Evolutionary conservation across 805 yeast genomes (phyloP), one percentile per base, ranked within the genome.

Genomic region (Saccharomycopsis javanensis): DNA sequence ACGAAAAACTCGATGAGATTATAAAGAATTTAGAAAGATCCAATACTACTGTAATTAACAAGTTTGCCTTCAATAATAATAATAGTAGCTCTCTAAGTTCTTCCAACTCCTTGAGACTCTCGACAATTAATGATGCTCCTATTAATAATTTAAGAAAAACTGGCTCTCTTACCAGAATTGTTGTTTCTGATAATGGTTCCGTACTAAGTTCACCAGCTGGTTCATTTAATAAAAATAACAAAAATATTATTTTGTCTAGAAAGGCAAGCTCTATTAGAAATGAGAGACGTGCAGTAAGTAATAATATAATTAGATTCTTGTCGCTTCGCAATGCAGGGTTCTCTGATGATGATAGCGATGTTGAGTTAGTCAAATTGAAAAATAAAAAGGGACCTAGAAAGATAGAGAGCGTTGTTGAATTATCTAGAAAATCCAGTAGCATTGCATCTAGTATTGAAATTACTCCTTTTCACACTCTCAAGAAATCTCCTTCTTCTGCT

Each of bases 341-440:
- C 25, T 42, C 48, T 42, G 48, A 42, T 42, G 48, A 42, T 8
- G 48, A 42, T 42, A 42, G 48, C 13, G 48, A 42, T 42, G 48
- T 42, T 42, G 48, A 42, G 13, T 42, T 42, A 13, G 28, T 42
- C 4, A 20, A 42, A 11, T 42, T 42, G 15, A 20, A 20, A 25
- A 42, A 42, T 20, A 42, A 23, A 6, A n/a, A 42, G 6, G 48
- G 48, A 20, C 48, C 48, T 18, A 20, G 48, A 23, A 42, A 42
- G 25, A 42, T 42, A 18, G 48, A 42, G 25, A 42, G 48, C 23
- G 48, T 42, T 1, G 28, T 42, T 11, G 48, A 42, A 42, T 28
- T 42, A 7, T 42, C 48, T 20, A 42, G 48, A 42, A 42, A 42
- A 42, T 42, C 48, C 11, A 42, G 48, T 5, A 42, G 48, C 13